Evolutionary conservation across 495 filamentous ascomycete genomes (phyloP), one percentile per base, ranked within the genome.

Genomic region (Echria macrotheca): DNA sequence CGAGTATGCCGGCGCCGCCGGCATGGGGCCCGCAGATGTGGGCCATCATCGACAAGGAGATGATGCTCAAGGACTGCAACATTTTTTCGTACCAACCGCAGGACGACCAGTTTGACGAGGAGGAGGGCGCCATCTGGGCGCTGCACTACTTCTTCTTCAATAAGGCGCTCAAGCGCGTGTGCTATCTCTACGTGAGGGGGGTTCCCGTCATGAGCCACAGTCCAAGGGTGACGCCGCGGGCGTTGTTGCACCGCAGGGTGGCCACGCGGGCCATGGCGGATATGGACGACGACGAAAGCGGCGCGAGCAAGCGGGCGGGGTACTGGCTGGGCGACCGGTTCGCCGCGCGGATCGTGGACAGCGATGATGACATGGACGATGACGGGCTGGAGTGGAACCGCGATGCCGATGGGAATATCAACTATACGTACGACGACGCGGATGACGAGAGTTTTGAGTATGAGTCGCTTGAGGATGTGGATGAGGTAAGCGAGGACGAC

Each of bases 111-210:
- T 91, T 91, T 49, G 87, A 89, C 49, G 89, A 87, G 19, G 93
- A 96, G 50, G 87, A 94, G 57, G 83, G 86, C 41, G 84, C 91
- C 4, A 87, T 97, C 32, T 98, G 94, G 94, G 91, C 87, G 53
- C 72, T 89, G 48, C 87, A 96, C 64, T 95, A 94, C 66, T 95
- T 98, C 73, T 95, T 97, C 68, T 97, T 96, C 78, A 95, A 93
- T 73, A 95, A 91, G 55, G 70, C 79, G 17, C 77, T 80, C 57
- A 98, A 97, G 71, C 79, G 93, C n/a, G 91, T 98, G 17, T 91
- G 87, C 57, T 97, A 97, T 64, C 68, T 98, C 25, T 93, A 96
- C 59, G 74, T 96, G 25, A 81, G 89, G 42, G 90, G 87, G 8
- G 75, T 96, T 28, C 89, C 87, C 7, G 76, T 95, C 49, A 85